phyloP scores from a whole-genome alignment of 495 filamentous ascomycete species.

The Podospora fimiseda region DNA sequence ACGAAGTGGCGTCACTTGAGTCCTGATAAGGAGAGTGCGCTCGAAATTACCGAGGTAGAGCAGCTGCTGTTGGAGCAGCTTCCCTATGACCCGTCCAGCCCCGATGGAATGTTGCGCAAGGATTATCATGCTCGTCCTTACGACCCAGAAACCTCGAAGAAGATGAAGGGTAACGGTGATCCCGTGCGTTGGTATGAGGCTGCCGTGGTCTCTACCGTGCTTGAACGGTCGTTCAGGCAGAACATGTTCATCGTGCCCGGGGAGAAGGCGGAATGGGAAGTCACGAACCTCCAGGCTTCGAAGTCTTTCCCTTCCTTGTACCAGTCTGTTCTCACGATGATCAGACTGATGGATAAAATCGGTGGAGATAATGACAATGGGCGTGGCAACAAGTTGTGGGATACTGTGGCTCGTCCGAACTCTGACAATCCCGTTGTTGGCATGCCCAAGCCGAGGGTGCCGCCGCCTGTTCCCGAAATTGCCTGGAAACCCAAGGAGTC shows the following conservation, averaged over 20 bases:
- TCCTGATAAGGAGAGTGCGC: slow-evolving; percentile 11
- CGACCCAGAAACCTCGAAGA: background rate
- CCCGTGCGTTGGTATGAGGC: slow-evolving; percentile 38
- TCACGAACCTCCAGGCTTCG: slow-evolving; percentile 15
- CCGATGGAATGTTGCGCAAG: background rate
- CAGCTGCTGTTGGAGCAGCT: slow-evolving; percentile 21
- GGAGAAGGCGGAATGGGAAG: slow-evolving; percentile 34
- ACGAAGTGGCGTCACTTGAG: slow-evolving; percentile 22
- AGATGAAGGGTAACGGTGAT: slow-evolving; percentile 9
- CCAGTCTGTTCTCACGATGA: slow-evolving; percentile 25
- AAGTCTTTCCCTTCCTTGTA: slow-evolving; percentile 23
- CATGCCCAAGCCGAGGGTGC: too few relatives aligned
- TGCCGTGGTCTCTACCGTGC: slow-evolving; percentile 24
- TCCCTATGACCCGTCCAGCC: background rate
- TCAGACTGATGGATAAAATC: slow-evolving; percentile 32
- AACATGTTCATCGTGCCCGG: slow-evolving; percentile 35
- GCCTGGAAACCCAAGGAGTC: too few relatives aligned
- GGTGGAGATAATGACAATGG: slow-evolving; percentile 27
- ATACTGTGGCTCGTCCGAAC: background rate
- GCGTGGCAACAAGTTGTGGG: slow-evolving; percentile 5
- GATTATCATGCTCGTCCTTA: background rate
- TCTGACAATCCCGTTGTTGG: background rate
- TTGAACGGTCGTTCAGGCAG: slow-evolving; percentile 27
- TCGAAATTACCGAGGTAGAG: slow-evolving; percentile 41
- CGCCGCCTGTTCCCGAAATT: too few relatives aligned